Percentiles rank a stretch among this genome's conserved stretches.
phyloP scores from a whole-genome alignment of 2,329 filamentous ascomycete genomes.

The Allantophomopsis lycopodina region DNA sequence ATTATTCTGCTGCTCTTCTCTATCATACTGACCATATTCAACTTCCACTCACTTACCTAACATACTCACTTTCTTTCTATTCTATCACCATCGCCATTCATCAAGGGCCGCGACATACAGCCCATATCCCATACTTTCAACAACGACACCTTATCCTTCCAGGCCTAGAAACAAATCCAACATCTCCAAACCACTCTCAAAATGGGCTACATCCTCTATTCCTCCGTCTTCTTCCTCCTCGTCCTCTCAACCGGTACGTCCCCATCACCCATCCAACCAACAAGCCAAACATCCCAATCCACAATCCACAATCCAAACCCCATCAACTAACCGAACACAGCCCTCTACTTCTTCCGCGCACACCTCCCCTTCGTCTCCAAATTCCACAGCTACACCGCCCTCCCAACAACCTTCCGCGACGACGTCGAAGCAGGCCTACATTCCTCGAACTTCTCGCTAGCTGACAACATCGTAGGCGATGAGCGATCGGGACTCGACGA shows the following conservation, averaged over 20 bases:
- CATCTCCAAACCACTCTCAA: conserved; percentile 10
- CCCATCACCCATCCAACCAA: conserved; percentile 3
- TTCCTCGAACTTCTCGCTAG: conserved; percentile 71
- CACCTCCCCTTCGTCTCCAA: conserved; percentile 33
- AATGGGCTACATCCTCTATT: conserved; percentile 77
- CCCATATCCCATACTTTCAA: too few relatives aligned
- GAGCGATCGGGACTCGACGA: conserved; percentile 69
- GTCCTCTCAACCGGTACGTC: conserved; percentile 52
- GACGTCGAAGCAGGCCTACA: conserved; percentile 84
- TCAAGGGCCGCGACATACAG: too few relatives aligned
- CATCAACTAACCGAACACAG: conserved; percentile 23
- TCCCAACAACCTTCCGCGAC: conserved; percentile 64
- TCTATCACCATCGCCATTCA: too few relatives aligned
- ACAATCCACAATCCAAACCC: conserved; percentile 3
- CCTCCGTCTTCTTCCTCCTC: conserved; percentile 57
- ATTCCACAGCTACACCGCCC: conserved; percentile 56
- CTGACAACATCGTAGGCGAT: conserved; percentile 72
- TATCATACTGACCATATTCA: too few relatives aligned
- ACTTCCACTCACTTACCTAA: too few relatives aligned
- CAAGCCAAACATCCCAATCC: conserved; percentile 3
- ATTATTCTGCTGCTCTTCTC: too few relatives aligned
- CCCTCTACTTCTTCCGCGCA: conserved; percentile 66
- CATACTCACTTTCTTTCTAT: too few relatives aligned
- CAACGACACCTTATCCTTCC: too few relatives aligned
- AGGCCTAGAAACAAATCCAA: too few relatives aligned